Conservation (phyloP, 2,329 filamentous ascomycete genomes). For the Anthostomella pinea region DNA sequence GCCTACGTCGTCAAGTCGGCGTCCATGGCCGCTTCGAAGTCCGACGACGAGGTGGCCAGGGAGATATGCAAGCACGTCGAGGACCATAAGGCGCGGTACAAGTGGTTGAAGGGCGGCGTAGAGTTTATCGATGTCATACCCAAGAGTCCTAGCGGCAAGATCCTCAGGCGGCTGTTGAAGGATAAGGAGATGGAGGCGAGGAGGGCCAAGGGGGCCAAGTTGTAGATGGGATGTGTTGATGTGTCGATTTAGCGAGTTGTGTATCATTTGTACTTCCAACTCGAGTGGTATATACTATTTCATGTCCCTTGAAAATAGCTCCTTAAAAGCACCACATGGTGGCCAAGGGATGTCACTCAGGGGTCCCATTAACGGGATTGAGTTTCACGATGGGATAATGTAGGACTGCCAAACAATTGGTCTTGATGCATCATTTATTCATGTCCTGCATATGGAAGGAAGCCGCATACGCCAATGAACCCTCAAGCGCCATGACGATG, state of each 20-base stretch:
- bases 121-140: slow-evolving; percentile 58
- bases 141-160: slow-evolving; percentile 65
- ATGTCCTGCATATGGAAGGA: slow-evolving; percentile 2
- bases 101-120: slow-evolving; percentile 53
- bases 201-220: slow-evolving; percentile 56
- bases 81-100: slow-evolving; percentile 56
- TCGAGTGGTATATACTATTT: too few relatives aligned
- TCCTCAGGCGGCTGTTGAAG: slow-evolving; percentile 58
- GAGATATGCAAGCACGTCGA: slow-evolving; percentile 53
- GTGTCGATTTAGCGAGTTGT: too few relatives aligned
- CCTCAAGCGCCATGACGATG: slow-evolving; percentile 2
- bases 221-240: slow-evolving; percentile 40
- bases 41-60: slow-evolving; percentile 38
- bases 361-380: too few relatives aligned
- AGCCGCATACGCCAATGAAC: neutral
- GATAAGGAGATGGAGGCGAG: slow-evolving; percentile 65
- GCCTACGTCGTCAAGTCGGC: slow-evolving; percentile 62
- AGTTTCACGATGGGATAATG: too few relatives aligned
- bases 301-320: too few relatives aligned
- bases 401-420: too few relatives aligned
- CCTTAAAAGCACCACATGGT: too few relatives aligned
- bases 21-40: slow-evolving; percentile 25
- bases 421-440: slow-evolving; percentile 4
- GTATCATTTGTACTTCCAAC: too few relatives aligned
- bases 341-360: too few relatives aligned